Conservation (phyloP, 2,329 filamentous ascomycete genomes). For the Arthroderma uncinatum region DNA sequence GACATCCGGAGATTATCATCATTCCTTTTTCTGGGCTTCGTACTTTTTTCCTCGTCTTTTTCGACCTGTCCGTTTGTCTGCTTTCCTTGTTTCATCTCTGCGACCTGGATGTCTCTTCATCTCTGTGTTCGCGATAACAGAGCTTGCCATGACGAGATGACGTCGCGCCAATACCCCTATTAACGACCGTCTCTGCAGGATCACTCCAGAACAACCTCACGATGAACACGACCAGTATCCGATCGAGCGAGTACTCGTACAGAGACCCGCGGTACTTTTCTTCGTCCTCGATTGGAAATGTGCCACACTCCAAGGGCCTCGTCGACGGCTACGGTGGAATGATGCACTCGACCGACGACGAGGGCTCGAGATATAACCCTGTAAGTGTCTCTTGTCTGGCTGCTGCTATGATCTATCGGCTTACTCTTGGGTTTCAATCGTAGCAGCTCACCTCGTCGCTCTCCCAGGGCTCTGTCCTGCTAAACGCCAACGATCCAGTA, state of each 20-base stretch:
- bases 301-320: constrained; percentile 37
- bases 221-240: constrained; percentile 24
- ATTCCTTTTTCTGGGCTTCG: background rate
- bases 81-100: background rate
- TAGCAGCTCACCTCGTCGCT: constrained; percentile 43
- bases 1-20: background rate
- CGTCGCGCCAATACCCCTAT: background rate
- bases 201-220: background rate
- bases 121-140: background rate
- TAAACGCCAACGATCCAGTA: constrained; percentile 48
- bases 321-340: constrained; percentile 52
- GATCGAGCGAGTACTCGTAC: constrained; percentile 33
- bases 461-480: constrained; percentile 25
- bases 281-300: constrained; percentile 25
- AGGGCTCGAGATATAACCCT: constrained; percentile 46
- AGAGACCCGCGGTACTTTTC: constrained; percentile 32
- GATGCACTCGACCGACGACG: constrained; percentile 44
- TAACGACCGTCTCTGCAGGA: background rate
- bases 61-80: background rate
- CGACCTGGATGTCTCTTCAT: background rate
- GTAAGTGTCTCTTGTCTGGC: constrained; percentile 33
- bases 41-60: background rate
- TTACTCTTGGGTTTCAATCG: background rate
- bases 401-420: background rate
- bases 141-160: background rate